These are phyloP conservation scores for Trichophyton mentagrophytes DNA, from an alignment of 2,329 filamentous ascomycete genomes.

Conservation along the genomic window DNA sequence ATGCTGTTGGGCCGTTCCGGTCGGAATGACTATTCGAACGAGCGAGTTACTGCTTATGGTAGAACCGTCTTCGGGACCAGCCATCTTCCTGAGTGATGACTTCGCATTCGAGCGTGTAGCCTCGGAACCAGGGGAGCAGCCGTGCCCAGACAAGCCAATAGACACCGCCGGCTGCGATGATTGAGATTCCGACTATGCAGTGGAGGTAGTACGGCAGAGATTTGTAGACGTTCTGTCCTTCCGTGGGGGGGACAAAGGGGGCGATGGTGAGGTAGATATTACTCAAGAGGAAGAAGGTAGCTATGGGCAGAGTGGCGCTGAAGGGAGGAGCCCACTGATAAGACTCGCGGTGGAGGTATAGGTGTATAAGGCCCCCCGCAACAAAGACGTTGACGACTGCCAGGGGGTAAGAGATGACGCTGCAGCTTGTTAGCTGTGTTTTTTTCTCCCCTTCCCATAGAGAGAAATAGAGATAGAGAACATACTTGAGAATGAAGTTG, in stretches of 20 bases:
- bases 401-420: constrained; percentile 16
- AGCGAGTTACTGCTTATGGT: neutral
- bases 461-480: constrained; percentile 2
- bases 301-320: constrained; percentile 42
- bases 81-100: constrained; percentile 10
- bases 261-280: constrained; percentile 50
- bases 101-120: constrained; percentile 9
- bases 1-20: neutral
- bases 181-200: constrained; percentile 36
- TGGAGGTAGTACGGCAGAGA: constrained; percentile 38
- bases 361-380: constrained; percentile 40
- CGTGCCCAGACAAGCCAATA: constrained; percentile 30
- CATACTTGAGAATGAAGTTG: constrained; percentile 38
- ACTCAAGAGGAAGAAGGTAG: constrained; percentile 47
- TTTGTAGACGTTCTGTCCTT: constrained; percentile 35
- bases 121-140: constrained; percentile 7
- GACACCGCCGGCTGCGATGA: constrained; percentile 33
- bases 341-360: constrained; percentile 21
- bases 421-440: neutral
- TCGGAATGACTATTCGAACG: neutral
- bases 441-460: too few relatives aligned
- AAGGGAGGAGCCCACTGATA: constrained; percentile 43
- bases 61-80: constrained; percentile 9
- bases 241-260: constrained; percentile 39
- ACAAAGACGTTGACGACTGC: constrained; percentile 20